Evolutionary conservation across 2,329 filamentous ascomycete genomes (phyloP).

Genomic region (Trichoderma atrobrunneum): DNA sequence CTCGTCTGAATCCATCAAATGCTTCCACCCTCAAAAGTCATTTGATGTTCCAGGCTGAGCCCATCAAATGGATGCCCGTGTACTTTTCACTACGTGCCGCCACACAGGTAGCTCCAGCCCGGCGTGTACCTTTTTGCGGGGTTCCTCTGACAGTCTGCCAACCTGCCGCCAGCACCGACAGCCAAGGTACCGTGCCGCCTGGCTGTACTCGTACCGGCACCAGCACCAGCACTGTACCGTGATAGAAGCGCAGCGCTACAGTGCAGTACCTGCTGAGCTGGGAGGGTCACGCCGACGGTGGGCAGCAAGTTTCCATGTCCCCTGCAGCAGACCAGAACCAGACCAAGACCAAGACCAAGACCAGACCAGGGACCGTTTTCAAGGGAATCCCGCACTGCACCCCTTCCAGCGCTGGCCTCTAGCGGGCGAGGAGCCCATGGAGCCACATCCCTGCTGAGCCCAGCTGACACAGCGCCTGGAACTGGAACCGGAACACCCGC

Average conservation of each 20-base stretch:
- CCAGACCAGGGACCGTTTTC: not conserved
- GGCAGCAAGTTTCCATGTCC: conserved; percentile 2
- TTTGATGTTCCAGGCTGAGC: not conserved
- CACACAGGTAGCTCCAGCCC: not conserved
- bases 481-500: conserved; percentile 1
- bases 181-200: not conserved
- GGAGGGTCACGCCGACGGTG: conserved; percentile 13
- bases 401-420: not conserved
- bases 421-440: not conserved
- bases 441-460: conserved; percentile 11
- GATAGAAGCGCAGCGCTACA: too few species aligned
- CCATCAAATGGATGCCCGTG: not conserved
- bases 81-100: not conserved
- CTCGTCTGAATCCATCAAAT: not conserved
- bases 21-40: too few species aligned
- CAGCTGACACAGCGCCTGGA: conserved; percentile 20
- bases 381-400: not conserved
- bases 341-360: too few species aligned
- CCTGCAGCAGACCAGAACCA: not conserved
- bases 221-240: too few species aligned
- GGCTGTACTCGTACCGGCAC: not conserved
- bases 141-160: not conserved
- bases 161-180: not conserved
- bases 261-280: not conserved
- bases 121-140: not conserved